Evolutionary conservation across 768 basidiomycete genomes (phyloP), one percentile per base, ranked within the genome.

Genomic region (Cystobasidium ongulense): DNA sequence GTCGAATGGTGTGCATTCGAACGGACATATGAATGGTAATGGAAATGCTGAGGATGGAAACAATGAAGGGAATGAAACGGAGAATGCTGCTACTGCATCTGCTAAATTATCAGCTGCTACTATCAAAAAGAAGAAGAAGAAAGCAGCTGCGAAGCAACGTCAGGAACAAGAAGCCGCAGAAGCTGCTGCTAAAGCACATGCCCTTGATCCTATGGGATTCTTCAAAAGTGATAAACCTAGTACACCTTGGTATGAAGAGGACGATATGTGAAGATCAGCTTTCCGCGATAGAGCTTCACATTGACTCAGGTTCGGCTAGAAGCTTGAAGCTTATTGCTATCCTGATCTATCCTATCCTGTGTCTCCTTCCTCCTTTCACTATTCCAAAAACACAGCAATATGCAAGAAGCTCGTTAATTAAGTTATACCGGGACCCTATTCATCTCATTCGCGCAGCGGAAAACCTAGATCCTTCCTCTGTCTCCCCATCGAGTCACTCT

Each of bases 161-260:
- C 57, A 59, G 33, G 57, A 59, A 59, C 29, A 59, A 23, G 57
- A 27, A 29, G 57, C 3, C 1, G 57, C 57, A 27, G 29, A 59
- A 59, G 57, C 57, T 4, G 57, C 57, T 59, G 57, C 57, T 15
- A 59, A 59, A 59, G 57, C 57, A 7, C 57, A 59, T 59, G 57
- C 57, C 29, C 57, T 59, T 59, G 57, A 59, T 35, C 57, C 57
- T 35, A 29, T 59, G 57, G 57, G 57, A 59, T 59, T 59, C 57
- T 59, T 59, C 21, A 59, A 59, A 27, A 59, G 29, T 59, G 57
- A 59, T 59, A 59, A 59, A 59, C 57, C 57, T 59, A 29, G 29
- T 35, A 35, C 33, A 11, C 57, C 57, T 59, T 59, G 57, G 57
- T 59, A 59, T 35, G 57, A 59, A 59, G 57, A 59, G 21, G 57